Base-by-base conservation (phyloP, 2,329 filamentous ascomycete genomes). In the Cadophora luteo-olivacea region DNA sequence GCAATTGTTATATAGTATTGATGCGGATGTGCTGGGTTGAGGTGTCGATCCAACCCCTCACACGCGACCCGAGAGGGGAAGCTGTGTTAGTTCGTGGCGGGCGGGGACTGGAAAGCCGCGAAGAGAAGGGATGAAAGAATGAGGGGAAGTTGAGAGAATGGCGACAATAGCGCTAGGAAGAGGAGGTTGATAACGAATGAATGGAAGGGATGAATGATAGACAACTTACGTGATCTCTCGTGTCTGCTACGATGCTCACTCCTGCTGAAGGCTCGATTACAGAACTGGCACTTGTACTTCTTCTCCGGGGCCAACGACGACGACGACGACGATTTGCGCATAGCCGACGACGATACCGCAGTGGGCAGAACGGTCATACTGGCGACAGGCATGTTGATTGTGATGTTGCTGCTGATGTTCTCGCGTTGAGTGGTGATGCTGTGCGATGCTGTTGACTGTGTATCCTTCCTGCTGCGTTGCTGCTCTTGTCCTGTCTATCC, bases 261-360 rank as follows among this genome's bases (percentile, higher is more conserved):
- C 81, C 96, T 88, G 84, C 94, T 97, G 81, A 99, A 99, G 72
- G 96, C 96, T 81, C 96, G 89, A 83, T 94, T 94, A 85, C 96
- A 98, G 82, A 97, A 98, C 85, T 97, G 94, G 84, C 96, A 99
- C 82, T 98, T 97, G 89, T 99, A 99, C 83, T 97, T 97, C 86
- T 97, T 95, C 85, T 98, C 96, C 67, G 94, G 93, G 76, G 89
- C 91, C 76, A 90, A 83, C 70, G 70, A 68, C 57, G 91, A 85
- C 55, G 55, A 58, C 74, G 91, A 82, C 83, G 36, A 38, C 41
- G 41, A 45, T 19, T 97, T 97, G 82, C 92, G 89, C 78, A 91
- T 86, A 76, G 88, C 87, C 79, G 91, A 87, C 78, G 90, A 68
- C 78, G 93, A 88, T 78, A 88, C 84, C 78, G 88, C 86, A 76